Conservation (phyloP, 495 filamentous ascomycete species). For the Umbilicaria muhlenbergii region DNA sequence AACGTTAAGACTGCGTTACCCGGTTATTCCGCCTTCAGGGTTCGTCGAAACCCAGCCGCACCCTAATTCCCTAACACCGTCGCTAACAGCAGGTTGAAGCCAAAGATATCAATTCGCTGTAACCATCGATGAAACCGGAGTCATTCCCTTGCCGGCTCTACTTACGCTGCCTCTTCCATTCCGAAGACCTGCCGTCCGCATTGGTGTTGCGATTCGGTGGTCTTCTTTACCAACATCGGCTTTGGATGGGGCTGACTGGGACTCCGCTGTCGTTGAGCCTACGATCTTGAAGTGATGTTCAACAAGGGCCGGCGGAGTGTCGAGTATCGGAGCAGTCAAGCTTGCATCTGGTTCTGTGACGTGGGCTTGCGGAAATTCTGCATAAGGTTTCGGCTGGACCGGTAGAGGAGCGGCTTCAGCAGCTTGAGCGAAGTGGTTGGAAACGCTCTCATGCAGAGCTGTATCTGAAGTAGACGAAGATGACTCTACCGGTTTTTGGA, state of each 20-base stretch:
- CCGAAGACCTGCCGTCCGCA: conserved; percentile 7
- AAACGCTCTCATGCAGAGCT: background rate
- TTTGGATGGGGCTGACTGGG: background rate
- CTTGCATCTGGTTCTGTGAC: background rate
- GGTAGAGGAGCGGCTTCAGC: background rate
- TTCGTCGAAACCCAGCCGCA: too few relatives aligned
- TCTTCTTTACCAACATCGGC: background rate
- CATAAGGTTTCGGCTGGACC: too few relatives aligned
- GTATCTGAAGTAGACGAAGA: background rate
- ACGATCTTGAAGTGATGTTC: background rate
- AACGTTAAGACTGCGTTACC: too few relatives aligned
- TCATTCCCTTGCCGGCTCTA: conserved; percentile 6
- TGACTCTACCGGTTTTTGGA: background rate
- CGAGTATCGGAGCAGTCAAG: too few relatives aligned
- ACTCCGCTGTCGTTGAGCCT: background rate
- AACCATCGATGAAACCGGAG: too few relatives aligned
- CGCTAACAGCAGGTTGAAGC: too few relatives aligned
- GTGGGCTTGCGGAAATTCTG: background rate
- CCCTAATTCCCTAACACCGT: too few relatives aligned
- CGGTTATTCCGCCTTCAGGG: too few relatives aligned
- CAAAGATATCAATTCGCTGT: too few relatives aligned
- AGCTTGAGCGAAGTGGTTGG: background rate
- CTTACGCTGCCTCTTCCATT: conserved; percentile 5
- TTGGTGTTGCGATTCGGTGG: conserved; percentile 1
- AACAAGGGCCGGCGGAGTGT: too few relatives aligned